Evolutionary conservation across 202 grass and related monocot species (phyloP), one percentile per base, ranked within the genome.

Genomic region (Zoysia matrella): DNA sequence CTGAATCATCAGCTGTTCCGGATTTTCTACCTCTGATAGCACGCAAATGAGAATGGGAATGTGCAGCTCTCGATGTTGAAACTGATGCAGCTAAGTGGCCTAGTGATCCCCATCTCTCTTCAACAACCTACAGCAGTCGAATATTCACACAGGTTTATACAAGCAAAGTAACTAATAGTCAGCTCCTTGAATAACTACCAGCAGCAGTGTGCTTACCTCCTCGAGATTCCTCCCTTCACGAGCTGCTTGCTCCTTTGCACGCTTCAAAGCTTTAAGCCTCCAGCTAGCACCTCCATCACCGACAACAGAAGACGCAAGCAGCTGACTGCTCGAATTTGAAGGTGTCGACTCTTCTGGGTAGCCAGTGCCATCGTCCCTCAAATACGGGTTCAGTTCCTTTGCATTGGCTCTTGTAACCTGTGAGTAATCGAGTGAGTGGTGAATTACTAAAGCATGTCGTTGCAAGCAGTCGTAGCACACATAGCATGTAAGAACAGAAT

Each of bases 231-330:
- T 78, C 58, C 95, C 95, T 87, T 95, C 92, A 16, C 92, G 86
- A 81, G 85, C 77, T 72, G 95, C 90, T 84, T 98, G 95, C 83
- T 98, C 95, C 91, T 93, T 98, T 50, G 95, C 95, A 83, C 95
- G 90, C 70, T 90, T 98, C 77, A 98, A 88, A 75, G 95, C 95
- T 87, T 98, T 98, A 54, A 98, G 65, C 81, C 90, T 93, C 95
- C 95, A 98, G 79, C 95, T 98, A 65, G 92, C 95, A 78, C 95
- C 90, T 46, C 95, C 95, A 66, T 98, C 95, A 49, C 92, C 95
- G 22, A 98, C 82, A 60, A 93, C 92, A 43, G 88, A 89, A 53
- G 90, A 91, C 9, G 90, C 78, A 73, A 92, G 85, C 70, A 91
- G 85, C 68, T 80, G 85, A 71, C 60, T 81, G 45, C 86, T 48